These are phyloP conservation scores for Malassezia slooffiae DNA, from an alignment of 1,284 basidiomycete species.

Conservation along the genomic window DNA sequence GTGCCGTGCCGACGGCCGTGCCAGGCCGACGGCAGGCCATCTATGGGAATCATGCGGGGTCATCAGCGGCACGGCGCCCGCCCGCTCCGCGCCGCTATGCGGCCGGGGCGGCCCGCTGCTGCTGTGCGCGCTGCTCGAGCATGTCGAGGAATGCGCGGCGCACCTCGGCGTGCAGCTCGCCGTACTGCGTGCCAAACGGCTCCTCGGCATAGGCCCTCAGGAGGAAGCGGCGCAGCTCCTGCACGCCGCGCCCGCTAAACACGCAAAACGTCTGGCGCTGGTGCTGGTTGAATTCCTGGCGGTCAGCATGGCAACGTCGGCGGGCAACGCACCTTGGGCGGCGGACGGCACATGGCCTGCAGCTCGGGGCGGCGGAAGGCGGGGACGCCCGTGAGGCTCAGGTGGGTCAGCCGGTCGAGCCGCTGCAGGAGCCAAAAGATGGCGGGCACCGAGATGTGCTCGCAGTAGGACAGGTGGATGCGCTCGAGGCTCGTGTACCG, in stretches of 20 bases:
- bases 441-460: constrained; percentile 81
- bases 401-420: constrained; percentile 77
- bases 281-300: constrained; percentile 78
- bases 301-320: too few relatives aligned
- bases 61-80: too few relatives aligned
- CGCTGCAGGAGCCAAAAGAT: constrained; percentile 80
- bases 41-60: too few relatives aligned
- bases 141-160: constrained; percentile 17
- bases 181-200: constrained; percentile 22
- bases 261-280: constrained; percentile 94
- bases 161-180: constrained; percentile 20
- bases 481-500: constrained; percentile 68
- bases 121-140: too few relatives aligned
- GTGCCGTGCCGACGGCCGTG: too few relatives aligned
- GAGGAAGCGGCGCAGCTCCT: constrained; percentile 61
- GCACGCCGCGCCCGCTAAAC: constrained; percentile 82
- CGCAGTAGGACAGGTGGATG: constrained; percentile 93
- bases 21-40: too few relatives aligned
- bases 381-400: constrained; percentile 89
- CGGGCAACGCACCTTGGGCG: constrained; percentile 69
- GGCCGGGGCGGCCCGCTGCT: too few relatives aligned
- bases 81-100: too few relatives aligned
- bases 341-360: constrained; percentile 77
- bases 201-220: constrained; percentile 26
- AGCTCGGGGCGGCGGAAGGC: constrained; percentile 75